These are phyloP conservation scores for Colletotrichum sp. DNA, from an alignment of 2,329 filamentous ascomycete genomes.

Conservation along the genomic window DNA sequence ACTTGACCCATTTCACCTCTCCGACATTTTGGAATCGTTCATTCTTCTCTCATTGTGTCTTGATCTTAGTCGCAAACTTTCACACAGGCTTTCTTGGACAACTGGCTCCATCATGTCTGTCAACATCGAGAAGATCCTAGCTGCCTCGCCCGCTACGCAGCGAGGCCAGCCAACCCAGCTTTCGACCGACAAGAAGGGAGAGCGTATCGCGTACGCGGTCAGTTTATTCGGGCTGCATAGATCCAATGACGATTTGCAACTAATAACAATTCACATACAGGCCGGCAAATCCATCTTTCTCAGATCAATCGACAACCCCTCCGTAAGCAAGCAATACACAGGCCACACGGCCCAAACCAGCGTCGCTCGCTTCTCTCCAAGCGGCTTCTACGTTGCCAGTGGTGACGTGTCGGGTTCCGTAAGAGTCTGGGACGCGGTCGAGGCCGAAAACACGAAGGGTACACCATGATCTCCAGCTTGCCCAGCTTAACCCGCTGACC, in stretches of 20 bases:
- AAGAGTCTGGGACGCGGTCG: constrained; percentile 90
- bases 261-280: constrained; percentile 44
- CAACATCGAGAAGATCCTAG: constrained; percentile 73
- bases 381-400: constrained; percentile 92
- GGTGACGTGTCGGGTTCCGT: constrained; percentile 87
- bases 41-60: background rate
- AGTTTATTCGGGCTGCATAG: constrained; percentile 32
- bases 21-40: background rate
- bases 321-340: constrained; percentile 86
- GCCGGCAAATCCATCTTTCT: constrained; percentile 97
- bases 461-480: constrained; percentile 10
- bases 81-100: background rate
- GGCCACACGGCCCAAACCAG: constrained; percentile 88
- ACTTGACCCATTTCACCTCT: background rate
- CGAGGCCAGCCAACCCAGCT: constrained; percentile 84
- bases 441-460: constrained; percentile 82
- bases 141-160: constrained; percentile 78
- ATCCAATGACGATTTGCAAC: background rate
- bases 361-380: constrained; percentile 91
- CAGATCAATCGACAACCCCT: constrained; percentile 89
- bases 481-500: background rate
- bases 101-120: constrained; percentile 49
- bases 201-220: constrained; percentile 92
- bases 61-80: background rate
- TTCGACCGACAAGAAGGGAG: constrained; percentile 85